Base-by-base conservation (phyloP, 179 eudicot genomes). In the Beta lomatogona region DNA sequence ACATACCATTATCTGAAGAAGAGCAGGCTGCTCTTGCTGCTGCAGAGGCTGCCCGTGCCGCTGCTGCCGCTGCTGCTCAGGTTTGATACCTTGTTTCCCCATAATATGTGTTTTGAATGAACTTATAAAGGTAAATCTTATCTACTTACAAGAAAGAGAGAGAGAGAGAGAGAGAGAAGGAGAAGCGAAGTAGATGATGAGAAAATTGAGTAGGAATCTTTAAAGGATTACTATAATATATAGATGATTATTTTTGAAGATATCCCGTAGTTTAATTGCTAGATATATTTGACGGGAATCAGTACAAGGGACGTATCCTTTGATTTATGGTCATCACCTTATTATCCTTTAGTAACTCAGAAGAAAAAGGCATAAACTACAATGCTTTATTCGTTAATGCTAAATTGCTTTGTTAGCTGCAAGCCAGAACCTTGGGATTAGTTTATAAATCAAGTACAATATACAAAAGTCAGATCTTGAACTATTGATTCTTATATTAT, bases 61-160 rank as follows among this genome's bases (percentile, higher is more conserved):
- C 93, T 50, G 99, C 97, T 36, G 78, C 83, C 82, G 98, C 97
- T 46, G 99, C 99, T 89, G 94, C 94, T 25, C 88, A 97, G 97
- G 99, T 94, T 76, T 77, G 94, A 83, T 77, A 73, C 72, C 68
- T 9, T 69, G 18, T 71, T 53, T 21, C 19, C 50, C 4, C 50
- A 6, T 19, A 72, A 15, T 77, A 6, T 18, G 6, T 46, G 28
- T 53, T 73, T 36, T 68, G 45, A 41, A 22, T 67, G 45, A 50
- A 69, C 80, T 21, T 46, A 63, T 55, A 18, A 15, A 44, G 45
- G 71, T 31, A 66, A 64, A 61, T 4, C 75, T 77, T 28, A 9
- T 21, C 41, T 36, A 36, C 41, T 2, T 2, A 36, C 31, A 28
- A 36, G 41, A 36, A 3, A 36, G 41, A 36, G 41, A 36, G 41